Conservation (phyloP, 805 yeast species). For the Kluyveromyces wickerhamii region DNA sequence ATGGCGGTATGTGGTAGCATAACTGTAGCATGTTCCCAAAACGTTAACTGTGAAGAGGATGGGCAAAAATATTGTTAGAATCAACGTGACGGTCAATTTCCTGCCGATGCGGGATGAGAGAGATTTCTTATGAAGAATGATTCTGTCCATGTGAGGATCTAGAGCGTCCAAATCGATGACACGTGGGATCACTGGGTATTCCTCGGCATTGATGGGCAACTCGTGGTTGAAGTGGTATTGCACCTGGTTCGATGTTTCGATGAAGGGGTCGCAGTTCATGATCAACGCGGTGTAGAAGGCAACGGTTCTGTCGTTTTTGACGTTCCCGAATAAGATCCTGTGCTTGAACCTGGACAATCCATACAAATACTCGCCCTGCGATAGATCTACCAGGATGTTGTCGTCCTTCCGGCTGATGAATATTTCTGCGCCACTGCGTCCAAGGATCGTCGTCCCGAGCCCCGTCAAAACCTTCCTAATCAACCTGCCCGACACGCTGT, state of each 20-base stretch:
- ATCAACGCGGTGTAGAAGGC: constrained; percentile 80
- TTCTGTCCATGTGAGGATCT: constrained; percentile 9
- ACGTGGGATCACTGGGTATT: constrained; percentile 18
- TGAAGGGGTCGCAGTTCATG: constrained; percentile 67
- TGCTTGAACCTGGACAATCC: constrained; percentile 53
- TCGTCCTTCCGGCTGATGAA: constrained; percentile 42
- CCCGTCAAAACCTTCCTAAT: constrained; percentile 34
- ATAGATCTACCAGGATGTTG: constrained; percentile 36
- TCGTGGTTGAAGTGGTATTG: constrained; percentile 42
- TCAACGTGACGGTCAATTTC: background rate
- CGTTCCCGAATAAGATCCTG: constrained; percentile 61
- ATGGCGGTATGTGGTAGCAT: constrained; percentile 19
- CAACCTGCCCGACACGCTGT: constrained; percentile 6
- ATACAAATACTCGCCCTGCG: constrained; percentile 36
- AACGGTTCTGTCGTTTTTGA: constrained; percentile 77
- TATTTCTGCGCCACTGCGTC: constrained; percentile 69
- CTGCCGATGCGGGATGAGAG: too few species aligned
- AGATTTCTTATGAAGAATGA: background rate
- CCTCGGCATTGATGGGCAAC: constrained; percentile 19
- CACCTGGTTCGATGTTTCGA: constrained; percentile 40
- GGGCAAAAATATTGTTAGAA: constrained; percentile 16
- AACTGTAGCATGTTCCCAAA: constrained; percentile 26
- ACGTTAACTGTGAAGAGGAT: constrained; percentile 20
- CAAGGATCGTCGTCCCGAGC: constrained; percentile 46
- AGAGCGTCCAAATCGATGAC: constrained; percentile 21